A percentile compares a stretch with the other conserved stretches of the same genome.
Evolutionary conservation across 1,284 basidiomycete species (phyloP).

Genomic region (Takashimella tepidaria): DNA sequence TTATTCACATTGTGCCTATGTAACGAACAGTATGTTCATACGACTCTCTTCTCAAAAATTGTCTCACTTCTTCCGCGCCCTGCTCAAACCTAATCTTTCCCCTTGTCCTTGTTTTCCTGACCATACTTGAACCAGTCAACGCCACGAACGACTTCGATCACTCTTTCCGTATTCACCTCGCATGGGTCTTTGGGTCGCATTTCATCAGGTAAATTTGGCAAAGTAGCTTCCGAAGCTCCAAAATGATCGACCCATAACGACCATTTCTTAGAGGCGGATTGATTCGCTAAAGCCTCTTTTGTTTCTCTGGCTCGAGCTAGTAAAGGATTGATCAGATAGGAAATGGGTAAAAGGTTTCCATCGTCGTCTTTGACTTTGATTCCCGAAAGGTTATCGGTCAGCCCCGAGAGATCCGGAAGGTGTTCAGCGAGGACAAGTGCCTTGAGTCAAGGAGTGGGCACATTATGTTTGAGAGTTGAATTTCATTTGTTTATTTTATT

Average conservation of each 20-base stretch:
- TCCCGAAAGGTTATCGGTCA: background rate
- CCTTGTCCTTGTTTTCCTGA: too few relatives aligned
- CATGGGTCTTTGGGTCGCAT: background rate
- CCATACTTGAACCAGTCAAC: too few relatives aligned
- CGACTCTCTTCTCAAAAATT: too few relatives aligned
- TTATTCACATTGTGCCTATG: too few relatives aligned
- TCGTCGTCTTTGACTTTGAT: background rate
- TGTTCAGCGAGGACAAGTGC: background rate
- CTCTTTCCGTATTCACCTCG: background rate
- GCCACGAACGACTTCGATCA: background rate
- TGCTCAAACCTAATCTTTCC: too few relatives aligned
- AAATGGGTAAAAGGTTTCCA: too few relatives aligned
- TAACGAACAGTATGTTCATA: too few relatives aligned
- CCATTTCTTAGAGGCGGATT: background rate
- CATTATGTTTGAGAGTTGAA: background rate
- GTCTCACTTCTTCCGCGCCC: too few relatives aligned
- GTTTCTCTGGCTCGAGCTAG: background rate
- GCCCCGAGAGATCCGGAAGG: constrained; percentile 1
- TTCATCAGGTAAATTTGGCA: background rate
- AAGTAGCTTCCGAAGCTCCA: background rate
- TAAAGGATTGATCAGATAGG: background rate
- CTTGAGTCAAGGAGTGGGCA: constrained; percentile 3
- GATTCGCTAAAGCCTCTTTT: background rate
- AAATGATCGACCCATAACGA: background rate
- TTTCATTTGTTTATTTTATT: background rate